phyloP scores from a whole-genome alignment of 2,329 filamentous ascomycete species.

The Ceratocystis albifundus region DNA sequence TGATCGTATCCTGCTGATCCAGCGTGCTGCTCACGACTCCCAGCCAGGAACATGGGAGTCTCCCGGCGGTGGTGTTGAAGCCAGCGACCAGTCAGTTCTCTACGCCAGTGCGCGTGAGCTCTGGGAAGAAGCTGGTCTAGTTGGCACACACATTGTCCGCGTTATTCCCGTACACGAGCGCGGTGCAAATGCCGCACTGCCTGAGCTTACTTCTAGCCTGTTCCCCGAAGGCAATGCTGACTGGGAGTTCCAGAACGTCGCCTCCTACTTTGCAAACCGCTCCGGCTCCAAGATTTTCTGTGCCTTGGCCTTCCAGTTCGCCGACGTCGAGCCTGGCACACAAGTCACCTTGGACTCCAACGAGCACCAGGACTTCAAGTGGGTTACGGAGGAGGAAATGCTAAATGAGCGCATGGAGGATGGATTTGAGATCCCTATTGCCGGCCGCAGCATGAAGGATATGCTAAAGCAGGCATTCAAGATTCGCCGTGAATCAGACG shows the following conservation, averaged over 20 bases:
- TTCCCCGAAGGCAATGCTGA: slow-evolving; percentile 11
- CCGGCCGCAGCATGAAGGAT: slow-evolving; percentile 24
- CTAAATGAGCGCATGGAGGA: slow-evolving; percentile 27
- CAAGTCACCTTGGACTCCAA: slow-evolving; percentile 32
- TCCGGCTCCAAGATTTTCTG: slow-evolving; percentile 28
- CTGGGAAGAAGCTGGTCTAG: slow-evolving; percentile 37
- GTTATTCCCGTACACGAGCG: slow-evolving; percentile 28
- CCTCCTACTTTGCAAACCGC: slow-evolving; percentile 29
- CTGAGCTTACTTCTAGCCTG: slow-evolving; percentile 8
- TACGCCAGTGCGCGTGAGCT: slow-evolving; percentile 38
- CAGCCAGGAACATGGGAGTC: slow-evolving; percentile 39
- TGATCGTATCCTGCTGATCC: slow-evolving; percentile 35
- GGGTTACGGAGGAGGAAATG: slow-evolving; percentile 34
- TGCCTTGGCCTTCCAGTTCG: slow-evolving; percentile 32
- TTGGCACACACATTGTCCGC: slow-evolving; percentile 27
- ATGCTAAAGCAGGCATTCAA: slow-evolving; percentile 21
- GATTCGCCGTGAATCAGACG: slow-evolving; percentile 18
- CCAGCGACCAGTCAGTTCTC: slow-evolving; percentile 34
- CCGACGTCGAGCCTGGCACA: slow-evolving; percentile 26
- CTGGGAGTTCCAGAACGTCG: slow-evolving; percentile 15
- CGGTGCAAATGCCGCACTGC: slow-evolving; percentile 21
- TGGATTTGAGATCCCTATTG: slow-evolving; percentile 29
- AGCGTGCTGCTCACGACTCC: slow-evolving; percentile 36
- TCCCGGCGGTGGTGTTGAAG: slow-evolving; percentile 39
- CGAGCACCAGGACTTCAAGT: slow-evolving; percentile 34